phyloP scores from a whole-genome alignment of 106 monocot genomes.

The Vanilla planifolia region DNA sequence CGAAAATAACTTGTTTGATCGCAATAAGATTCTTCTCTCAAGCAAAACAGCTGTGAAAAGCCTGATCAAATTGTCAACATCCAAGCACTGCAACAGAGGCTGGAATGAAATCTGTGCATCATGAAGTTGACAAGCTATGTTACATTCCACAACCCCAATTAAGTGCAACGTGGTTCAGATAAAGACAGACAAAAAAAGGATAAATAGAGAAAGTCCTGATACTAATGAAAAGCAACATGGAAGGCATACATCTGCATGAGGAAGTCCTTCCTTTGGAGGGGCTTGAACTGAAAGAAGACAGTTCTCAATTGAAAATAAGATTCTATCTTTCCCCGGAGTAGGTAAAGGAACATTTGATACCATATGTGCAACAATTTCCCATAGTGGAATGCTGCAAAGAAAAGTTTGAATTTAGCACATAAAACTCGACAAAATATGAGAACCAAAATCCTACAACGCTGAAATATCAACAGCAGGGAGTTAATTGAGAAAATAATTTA shows the following conservation, averaged over 20 bases:
- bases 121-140: slow-evolving; percentile 14
- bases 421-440: background rate
- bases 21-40: slow-evolving; percentile 94
- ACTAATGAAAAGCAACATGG: slow-evolving; percentile 8
- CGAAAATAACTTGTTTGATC: slow-evolving; percentile 83
- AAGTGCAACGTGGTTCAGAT: background rate
- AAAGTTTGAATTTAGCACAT: slow-evolving; percentile 10
- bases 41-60: slow-evolving; percentile 94
- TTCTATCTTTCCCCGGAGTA: slow-evolving; percentile 76
- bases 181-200: background rate
- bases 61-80: slow-evolving; percentile 91
- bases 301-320: slow-evolving; percentile 83
- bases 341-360: slow-evolving; percentile 90
- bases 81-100: slow-evolving; percentile 90
- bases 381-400: slow-evolving; percentile 78
- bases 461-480: background rate
- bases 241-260: slow-evolving; percentile 87
- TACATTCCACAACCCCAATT: background rate
- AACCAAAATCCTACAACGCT: background rate
- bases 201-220: background rate
- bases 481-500: no score
- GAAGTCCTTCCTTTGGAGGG: slow-evolving; percentile 85
- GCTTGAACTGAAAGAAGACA: slow-evolving; percentile 82
- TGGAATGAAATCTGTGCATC: slow-evolving; percentile 90
- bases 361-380: slow-evolving; percentile 81